A percentile compares a stretch with the other conserved stretches of the same genome.
Conservation (phyloP, 2,329 filamentous ascomycete species). For the Onygenales sp. region DNA sequence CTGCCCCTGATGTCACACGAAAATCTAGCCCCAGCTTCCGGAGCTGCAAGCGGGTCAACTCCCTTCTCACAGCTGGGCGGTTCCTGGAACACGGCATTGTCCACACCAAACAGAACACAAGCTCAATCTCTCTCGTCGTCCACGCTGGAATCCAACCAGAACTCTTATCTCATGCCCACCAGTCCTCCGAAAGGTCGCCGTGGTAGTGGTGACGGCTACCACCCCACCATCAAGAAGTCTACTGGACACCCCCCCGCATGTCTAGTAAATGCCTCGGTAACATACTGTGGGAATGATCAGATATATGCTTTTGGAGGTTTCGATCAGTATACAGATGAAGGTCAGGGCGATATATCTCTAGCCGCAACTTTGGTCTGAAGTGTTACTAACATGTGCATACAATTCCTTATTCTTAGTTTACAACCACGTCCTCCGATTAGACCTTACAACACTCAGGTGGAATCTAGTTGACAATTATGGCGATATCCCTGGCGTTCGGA, state of each 20-base stretch:
- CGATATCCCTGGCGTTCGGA: constrained; percentile 90
- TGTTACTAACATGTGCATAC: not conserved
- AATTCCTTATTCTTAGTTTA: constrained; percentile 52
- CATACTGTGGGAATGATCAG: constrained; percentile 94
- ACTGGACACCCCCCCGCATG: constrained; percentile 79
- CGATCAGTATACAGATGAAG: constrained; percentile 96
- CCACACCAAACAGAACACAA: constrained; percentile 1
- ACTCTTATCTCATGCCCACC: constrained; percentile 86
- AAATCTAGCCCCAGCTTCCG: not conserved
- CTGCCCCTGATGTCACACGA: constrained; percentile 1
- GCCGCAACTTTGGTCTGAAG: not conserved
- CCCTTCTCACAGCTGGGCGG: not conserved
- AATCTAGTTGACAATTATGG: constrained; percentile 96
- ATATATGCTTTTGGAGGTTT: constrained; percentile 98
- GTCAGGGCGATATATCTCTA: constrained; percentile 22
- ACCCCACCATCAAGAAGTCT: constrained; percentile 71
- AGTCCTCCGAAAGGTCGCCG: constrained; percentile 61
- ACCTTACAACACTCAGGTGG: constrained; percentile 85
- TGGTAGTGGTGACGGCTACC: constrained; percentile 62
- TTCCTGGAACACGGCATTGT: constrained; percentile 1
- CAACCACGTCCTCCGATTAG: constrained; percentile 87
- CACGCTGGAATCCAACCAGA: constrained; percentile 43
- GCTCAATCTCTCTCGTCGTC: constrained; percentile 15
- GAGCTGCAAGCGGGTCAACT: not conserved
- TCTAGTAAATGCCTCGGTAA: constrained; percentile 94